Evolutionary conservation across 768 basidiomycete species (phyloP).

Genomic region (Agrocybe praecox): DNA sequence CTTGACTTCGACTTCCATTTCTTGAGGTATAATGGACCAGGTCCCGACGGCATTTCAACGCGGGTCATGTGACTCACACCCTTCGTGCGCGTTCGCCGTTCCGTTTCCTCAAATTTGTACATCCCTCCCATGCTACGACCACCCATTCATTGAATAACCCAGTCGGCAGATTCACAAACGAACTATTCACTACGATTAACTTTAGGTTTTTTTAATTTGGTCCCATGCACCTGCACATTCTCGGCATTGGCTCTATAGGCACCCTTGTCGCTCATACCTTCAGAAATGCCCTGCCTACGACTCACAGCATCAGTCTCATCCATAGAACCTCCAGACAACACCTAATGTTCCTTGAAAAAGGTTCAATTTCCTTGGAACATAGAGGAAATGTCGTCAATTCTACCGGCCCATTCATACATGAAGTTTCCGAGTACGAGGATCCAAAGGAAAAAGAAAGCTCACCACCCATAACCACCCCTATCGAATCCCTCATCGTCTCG

Average conservation of each 20-base stretch:
- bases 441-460: neutral
- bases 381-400: slow-evolving; percentile 45
- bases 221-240: slow-evolving; percentile 72
- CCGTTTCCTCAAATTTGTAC: too few species aligned
- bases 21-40: too few species aligned
- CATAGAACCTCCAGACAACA: slow-evolving; percentile 53
- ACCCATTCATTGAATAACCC: neutral
- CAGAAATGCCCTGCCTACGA: slow-evolving; percentile 53
- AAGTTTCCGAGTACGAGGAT: slow-evolving; percentile 37
- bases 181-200: too few species aligned
- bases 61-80: slow-evolving; percentile 1
- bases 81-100: neutral
- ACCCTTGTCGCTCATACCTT: slow-evolving; percentile 82
- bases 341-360: slow-evolving; percentile 31
- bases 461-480: slow-evolving; percentile 29
- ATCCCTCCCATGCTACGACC: neutral
- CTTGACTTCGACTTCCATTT: too few species aligned
- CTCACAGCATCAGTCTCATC: slow-evolving; percentile 68
- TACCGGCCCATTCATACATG: slow-evolving; percentile 46
- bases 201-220: too few species aligned
- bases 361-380: slow-evolving; percentile 48
- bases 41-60: neutral
- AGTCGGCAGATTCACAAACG: neutral
- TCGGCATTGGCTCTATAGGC: slow-evolving; percentile 85
- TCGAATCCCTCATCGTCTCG: slow-evolving; percentile 81